These are phyloP conservation scores for Microascus cirrosus DNA, from an alignment of 2,329 filamentous ascomycete genomes.

Conservation along the genomic window DNA sequence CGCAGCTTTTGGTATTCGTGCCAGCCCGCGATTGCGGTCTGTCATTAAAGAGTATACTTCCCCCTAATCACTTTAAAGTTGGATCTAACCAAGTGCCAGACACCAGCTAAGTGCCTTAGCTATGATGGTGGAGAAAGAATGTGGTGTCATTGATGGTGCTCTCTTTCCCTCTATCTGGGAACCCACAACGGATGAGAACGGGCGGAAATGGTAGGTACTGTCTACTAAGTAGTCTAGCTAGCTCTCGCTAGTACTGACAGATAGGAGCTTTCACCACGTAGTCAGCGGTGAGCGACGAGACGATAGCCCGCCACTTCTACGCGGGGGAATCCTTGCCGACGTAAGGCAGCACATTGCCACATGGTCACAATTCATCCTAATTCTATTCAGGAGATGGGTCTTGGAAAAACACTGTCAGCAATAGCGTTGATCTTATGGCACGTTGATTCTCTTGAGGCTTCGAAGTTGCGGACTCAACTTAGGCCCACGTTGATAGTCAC, in stretches of 20 bases:
- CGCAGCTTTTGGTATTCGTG: not conserved
- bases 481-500: not conserved
- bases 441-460: not conserved
- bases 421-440: constrained; percentile 1
- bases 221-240: no score
- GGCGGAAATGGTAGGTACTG: not conserved
- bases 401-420: not conserved
- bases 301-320: not conserved
- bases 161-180: not conserved
- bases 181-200: not conserved
- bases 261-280: not conserved
- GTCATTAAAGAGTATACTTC: not conserved
- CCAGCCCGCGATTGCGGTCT: not conserved
- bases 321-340: constrained; percentile 1
- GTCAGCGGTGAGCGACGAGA: not conserved
- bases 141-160: not conserved
- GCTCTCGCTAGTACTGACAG: no score
- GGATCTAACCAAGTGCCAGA: not conserved
- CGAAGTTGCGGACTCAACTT: not conserved
- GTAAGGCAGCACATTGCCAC: not conserved
- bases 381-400: not conserved
- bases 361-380: not conserved
- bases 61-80: not conserved
- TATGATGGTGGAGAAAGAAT: constrained; percentile 2
- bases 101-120: constrained; percentile 1